Evolutionary conservation across 2,329 filamentous ascomycete genomes (phyloP).

Genomic region (Paecilomyces formosus): DNA sequence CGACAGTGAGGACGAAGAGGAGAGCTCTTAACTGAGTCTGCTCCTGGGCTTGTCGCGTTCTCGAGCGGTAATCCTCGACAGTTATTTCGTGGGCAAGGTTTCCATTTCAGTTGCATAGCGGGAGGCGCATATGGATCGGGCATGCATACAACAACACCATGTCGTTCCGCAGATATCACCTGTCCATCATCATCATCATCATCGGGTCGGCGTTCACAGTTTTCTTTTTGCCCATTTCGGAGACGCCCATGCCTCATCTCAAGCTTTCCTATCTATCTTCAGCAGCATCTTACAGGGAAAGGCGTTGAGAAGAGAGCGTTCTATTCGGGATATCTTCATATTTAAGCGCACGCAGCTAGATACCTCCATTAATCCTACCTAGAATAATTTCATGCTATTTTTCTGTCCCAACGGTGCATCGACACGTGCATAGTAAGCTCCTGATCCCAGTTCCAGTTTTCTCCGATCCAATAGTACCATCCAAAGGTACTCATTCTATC

Average conservation of each 20-base stretch:
- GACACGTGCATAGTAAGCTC: not conserved
- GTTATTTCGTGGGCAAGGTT: not conserved
- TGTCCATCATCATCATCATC: not conserved
- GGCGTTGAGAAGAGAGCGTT: not conserved
- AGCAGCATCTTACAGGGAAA: not conserved
- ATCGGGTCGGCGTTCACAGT: not conserved
- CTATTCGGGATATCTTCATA: not conserved
- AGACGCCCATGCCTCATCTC: not conserved
- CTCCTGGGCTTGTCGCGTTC: not conserved
- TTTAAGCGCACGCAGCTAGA: not conserved
- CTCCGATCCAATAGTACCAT: not conserved
- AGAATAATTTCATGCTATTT: not conserved
- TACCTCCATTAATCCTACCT: not conserved
- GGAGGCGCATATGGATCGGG: not conserved
- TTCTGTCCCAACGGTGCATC: not conserved
- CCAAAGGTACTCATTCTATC: not conserved
- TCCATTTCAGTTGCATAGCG: not conserved
- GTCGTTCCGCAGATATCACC: not conserved
- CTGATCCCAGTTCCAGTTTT: not conserved
- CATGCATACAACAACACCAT: not conserved
- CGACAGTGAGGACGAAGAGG: conserved; percentile 46
- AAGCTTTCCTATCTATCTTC: not conserved
- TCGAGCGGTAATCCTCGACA: not conserved
- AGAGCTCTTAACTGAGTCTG: conserved; percentile 3
- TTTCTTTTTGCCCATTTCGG: not conserved